Conservation (phyloP, 2,329 filamentous ascomycete species). For the Ophiostoma sp. region DNA sequence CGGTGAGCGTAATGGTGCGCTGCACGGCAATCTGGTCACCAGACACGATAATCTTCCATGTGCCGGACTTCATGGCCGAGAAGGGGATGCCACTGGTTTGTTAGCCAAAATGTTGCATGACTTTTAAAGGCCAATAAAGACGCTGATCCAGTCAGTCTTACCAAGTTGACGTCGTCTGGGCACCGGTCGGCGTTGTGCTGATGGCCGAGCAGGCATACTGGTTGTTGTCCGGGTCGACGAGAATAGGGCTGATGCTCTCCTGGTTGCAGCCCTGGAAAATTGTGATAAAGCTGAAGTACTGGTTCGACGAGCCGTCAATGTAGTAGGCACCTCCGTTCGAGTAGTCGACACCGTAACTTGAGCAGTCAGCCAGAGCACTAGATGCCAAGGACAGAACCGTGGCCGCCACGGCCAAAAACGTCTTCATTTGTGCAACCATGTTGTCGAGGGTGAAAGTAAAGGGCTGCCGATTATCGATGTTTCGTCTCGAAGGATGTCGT, state of each 20-base stretch:
- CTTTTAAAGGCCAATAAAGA: background rate
- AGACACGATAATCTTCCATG: conserved; percentile 42
- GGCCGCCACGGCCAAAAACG: conserved; percentile 31
- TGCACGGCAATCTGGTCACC: conserved; percentile 41
- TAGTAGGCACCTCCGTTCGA: conserved; percentile 43
- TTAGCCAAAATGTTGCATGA: background rate
- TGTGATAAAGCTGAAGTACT: conserved; percentile 43
- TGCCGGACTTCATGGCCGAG: conserved; percentile 41
- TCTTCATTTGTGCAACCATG: conserved; percentile 31
- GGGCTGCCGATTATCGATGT: background rate
- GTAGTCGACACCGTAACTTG: conserved; percentile 43
- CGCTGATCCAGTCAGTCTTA: conserved; percentile 30
- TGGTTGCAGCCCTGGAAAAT: conserved; percentile 42
- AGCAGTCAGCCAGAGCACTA: conserved; percentile 35
- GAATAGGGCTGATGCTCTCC: conserved; percentile 40
- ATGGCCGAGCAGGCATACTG: conserved; percentile 42
- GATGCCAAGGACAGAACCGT: conserved; percentile 29
- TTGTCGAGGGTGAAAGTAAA: background rate
- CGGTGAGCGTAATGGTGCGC: conserved; percentile 39
- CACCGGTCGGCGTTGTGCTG: conserved; percentile 39
- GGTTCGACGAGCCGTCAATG: conserved; percentile 41
- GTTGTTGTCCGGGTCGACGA: conserved; percentile 38
- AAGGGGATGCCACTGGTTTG: conserved; percentile 39
- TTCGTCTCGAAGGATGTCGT: background rate
- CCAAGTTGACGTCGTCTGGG: conserved; percentile 42